Percentiles rank a stretch among this genome's conserved stretches.
Conservation (phyloP, 352 stramenopile species). For the Pythium guiyangense region DNA sequence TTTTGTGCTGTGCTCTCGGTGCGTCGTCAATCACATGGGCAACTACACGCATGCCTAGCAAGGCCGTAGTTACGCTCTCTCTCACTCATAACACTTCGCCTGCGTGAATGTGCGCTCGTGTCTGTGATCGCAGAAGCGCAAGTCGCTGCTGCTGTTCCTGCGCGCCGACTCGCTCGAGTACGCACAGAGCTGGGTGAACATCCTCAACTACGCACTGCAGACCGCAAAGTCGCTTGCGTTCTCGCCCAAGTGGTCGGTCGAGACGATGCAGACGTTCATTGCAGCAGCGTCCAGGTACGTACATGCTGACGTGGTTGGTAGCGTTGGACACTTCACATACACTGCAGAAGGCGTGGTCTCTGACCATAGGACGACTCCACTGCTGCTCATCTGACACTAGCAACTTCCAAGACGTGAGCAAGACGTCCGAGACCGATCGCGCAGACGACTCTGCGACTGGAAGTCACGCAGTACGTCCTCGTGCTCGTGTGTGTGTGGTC, state of each 20-base stretch:
- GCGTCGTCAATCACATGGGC: slow-evolving; percentile 3
- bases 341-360: not conserved
- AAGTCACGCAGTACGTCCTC: not conserved
- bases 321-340: not conserved
- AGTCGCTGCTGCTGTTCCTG: slow-evolving; percentile 76
- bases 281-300: slow-evolving; percentile 51
- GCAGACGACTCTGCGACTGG: not conserved
- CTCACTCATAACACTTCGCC: not conserved
- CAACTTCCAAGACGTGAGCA: slow-evolving; percentile 15
- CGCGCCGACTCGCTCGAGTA: slow-evolving; percentile 69
- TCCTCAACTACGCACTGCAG: slow-evolving; percentile 75
- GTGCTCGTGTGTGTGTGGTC: too few species aligned
- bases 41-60: not conserved
- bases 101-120: not conserved
- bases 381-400: not conserved
- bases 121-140: slow-evolving; percentile 41
- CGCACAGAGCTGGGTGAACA: slow-evolving; percentile 67
- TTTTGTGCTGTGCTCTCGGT: slow-evolving; percentile 81
- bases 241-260: slow-evolving; percentile 52
- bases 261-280: slow-evolving; percentile 76
- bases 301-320: too few species aligned
- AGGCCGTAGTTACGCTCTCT: not conserved
- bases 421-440: not conserved
- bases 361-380: not conserved
- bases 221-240: slow-evolving; percentile 67